Conservation (phyloP, 371 early-diverging fungal genomes). For the Syncephalastrum racemosum region DNA sequence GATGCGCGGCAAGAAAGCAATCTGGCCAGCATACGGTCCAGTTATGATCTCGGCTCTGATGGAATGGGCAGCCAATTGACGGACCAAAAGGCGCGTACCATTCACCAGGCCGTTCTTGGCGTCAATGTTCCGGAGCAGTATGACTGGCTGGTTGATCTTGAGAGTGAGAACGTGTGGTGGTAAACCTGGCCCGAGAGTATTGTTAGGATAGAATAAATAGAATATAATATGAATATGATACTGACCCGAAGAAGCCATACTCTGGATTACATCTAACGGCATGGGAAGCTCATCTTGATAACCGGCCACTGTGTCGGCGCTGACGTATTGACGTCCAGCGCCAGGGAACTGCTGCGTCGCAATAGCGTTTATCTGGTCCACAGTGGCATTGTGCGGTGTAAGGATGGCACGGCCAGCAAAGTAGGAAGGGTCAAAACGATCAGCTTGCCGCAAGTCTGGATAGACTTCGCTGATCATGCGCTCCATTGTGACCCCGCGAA, state of each 20-base stretch:
- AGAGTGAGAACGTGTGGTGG: slow-evolving; percentile 18
- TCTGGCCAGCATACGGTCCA: background rate
- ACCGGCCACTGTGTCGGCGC: slow-evolving; percentile 1
- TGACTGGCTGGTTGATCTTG: slow-evolving; percentile 24
- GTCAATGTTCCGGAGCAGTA: slow-evolving; percentile 20
- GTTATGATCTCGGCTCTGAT: background rate
- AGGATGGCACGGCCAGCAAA: background rate
- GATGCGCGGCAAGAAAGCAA: slow-evolving; percentile 8
- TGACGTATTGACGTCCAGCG: background rate
- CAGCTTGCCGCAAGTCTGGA: too few relatives aligned
- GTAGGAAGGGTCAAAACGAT: background rate
- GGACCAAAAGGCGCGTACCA: slow-evolving; percentile 12
- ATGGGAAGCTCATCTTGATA: too few relatives aligned
- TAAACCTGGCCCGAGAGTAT: slow-evolving; percentile 13
- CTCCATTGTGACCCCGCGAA: too few relatives aligned
- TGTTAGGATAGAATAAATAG: too few relatives aligned
- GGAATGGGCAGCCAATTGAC: background rate
- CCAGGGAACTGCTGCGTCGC: slow-evolving; percentile 4
- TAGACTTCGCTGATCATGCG: too few relatives aligned
- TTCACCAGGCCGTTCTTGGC: slow-evolving; percentile 16
- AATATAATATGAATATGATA: too few relatives aligned
- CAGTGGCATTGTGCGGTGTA: slow-evolving; percentile 1
- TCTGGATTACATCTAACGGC: too few relatives aligned
- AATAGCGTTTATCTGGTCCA: background rate
- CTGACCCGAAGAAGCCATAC: too few relatives aligned